Evolutionary conservation across 441 rosid genomes (phyloP), one percentile per base, ranked within the genome.

Genomic region (Mallotus repandus): DNA sequence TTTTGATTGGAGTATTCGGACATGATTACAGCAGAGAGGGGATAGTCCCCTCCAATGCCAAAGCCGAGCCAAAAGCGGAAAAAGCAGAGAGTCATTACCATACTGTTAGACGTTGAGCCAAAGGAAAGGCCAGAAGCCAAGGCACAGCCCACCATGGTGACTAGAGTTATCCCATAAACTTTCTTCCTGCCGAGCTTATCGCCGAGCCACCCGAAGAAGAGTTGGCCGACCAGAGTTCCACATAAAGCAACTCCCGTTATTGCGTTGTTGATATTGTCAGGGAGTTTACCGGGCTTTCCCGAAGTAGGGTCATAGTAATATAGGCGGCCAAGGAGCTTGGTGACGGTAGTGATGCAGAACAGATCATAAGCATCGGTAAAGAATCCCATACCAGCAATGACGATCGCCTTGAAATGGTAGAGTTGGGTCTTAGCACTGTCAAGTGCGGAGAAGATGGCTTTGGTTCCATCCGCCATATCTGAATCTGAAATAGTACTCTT

Each of bases 41-140:
- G 92, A 65, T 86, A 88, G 81, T 88, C 90, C 5, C 90, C 90
- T 54, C 92, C 92, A 16, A 86, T 85, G 13, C 89, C 88, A 50
- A 86, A 83, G 4, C 91, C 89, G 0, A 86, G 88, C 87, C 88
- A 84, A 77, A 86, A 86, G 32, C 88, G 83, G 77, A 86, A 88
- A 85, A 88, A 86, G 73, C 88, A 82, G 38, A 88, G 89, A 55
- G 83, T 82, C 0, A 68, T 81, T 11, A 85, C 64, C 63, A 85
- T 88, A 57, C 81, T 75, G 0, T 65, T 25, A 5, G 88, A 73
- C 7, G 86, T 72, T 55, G 83, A 66, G 13, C 92, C 88, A 12
- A 88, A 76, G 52, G 92, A 88, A 21, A 88, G 76, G 45, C 92
- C 92, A 14, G 88, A 88, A 1, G 77, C 81, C 3, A 88, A 4